Evolutionary conservation across 2,329 filamentous ascomycete genomes (phyloP).

Genomic region (Thelonectria olida): DNA sequence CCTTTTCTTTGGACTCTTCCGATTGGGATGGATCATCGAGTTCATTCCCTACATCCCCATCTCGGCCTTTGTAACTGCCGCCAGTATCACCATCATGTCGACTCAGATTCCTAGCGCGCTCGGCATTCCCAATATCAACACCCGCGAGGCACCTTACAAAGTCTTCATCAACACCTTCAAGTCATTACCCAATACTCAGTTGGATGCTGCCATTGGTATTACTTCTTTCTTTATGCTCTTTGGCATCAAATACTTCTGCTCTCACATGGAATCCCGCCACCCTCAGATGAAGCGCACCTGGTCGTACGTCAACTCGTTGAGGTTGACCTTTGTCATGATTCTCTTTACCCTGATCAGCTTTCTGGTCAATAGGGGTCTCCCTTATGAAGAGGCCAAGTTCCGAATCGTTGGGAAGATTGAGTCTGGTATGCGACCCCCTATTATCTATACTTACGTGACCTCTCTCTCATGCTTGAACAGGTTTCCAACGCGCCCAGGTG

Average conservation of each 20-base stretch:
- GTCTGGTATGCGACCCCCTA: constrained; percentile 53
- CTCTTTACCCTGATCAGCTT: constrained; percentile 80
- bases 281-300: constrained; percentile 70
- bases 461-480: constrained; percentile 43
- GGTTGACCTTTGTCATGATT: constrained; percentile 79
- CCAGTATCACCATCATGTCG: constrained; percentile 60
- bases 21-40: constrained; percentile 61
- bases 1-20: constrained; percentile 55
- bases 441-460: not conserved
- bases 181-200: constrained; percentile 51
- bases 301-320: constrained; percentile 79
- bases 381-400: constrained; percentile 61
- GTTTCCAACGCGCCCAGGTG: constrained; percentile 71
- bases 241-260: constrained; percentile 68
- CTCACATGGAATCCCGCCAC: constrained; percentile 66
- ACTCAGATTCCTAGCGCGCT: constrained; percentile 56
- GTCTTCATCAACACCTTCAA: constrained; percentile 56
- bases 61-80: constrained; percentile 60
- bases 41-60: constrained; percentile 62
- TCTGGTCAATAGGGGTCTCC: constrained; percentile 66
- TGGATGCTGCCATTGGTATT: constrained; percentile 79
- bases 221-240: constrained; percentile 74
- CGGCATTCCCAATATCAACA: constrained; percentile 55
- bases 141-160: constrained; percentile 54
- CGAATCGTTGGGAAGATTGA: constrained; percentile 73